Base-by-base conservation (phyloP, 179 eudicot genomes). In the Spinacia oleracea region DNA sequence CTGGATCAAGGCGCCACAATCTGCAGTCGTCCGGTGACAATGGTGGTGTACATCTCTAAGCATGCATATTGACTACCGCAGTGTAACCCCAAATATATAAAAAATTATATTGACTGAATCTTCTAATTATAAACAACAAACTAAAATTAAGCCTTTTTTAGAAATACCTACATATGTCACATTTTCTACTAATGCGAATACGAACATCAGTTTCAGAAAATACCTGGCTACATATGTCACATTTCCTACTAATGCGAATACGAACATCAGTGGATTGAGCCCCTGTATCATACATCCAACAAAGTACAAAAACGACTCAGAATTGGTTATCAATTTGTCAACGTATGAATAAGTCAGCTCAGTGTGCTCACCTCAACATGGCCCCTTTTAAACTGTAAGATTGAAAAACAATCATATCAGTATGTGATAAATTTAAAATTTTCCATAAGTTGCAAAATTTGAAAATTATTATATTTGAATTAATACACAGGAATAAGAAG, bases 211-310 rank as follows among this genome's bases (percentile, higher is more conserved):
- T 40, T 23, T 20, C 21, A 60, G n/a, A 45, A 11, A 70, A 75
- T 75, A 92, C 97, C 95, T 92, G 80, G 89, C 97, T 29, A 93
- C 91, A 84, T 93, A 93, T 77, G 96, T 91, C 12, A 81, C 53
- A 79, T 93, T 93, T 76, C 97, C 97, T 64, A 88, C 56, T 67
- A 93, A 76, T 62, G 97, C 97, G 78, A 93, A 93, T 53, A 93
- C 42, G 81, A 93, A 93, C 96, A 93, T 89, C 23, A 91, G 77
- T 40, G 96, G 96, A 83, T 90, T 93, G 68, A 93, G 92, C 70
- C 97, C 95, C 97, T 92, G 95, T 79, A 83, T 43, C 77, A 77
- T 62, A 74, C 34, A 68, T 62, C 51, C 77, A 63, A 68, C 35
- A 73, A 9, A 29, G 3, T 34, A 66, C 25, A 51, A 8, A 65